phyloP scores from a whole-genome alignment of 192 early-diverging fungal species.

The Cetraspora pellucida region DNA sequence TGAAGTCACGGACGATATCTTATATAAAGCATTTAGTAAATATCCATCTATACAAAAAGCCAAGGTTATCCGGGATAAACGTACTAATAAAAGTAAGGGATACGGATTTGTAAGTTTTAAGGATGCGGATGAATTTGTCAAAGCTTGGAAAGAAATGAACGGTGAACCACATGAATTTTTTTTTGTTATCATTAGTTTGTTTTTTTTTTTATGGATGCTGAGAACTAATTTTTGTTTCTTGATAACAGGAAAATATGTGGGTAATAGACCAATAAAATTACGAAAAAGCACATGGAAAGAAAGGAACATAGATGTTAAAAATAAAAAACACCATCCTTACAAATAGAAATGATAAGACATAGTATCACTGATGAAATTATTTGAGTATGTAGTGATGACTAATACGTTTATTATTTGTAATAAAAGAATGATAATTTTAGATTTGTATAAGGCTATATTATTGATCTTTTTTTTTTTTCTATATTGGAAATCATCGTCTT shows the following conservation, averaged over 20 bases:
- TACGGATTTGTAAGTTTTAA: slow-evolving; percentile 95
- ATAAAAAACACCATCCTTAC: slow-evolving; percentile 32
- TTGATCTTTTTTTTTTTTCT: too few species aligned
- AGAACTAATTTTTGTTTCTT: slow-evolving; percentile 8
- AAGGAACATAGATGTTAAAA: slow-evolving; percentile 72
- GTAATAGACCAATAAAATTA: slow-evolving; percentile 91
- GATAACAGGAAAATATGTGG: slow-evolving; percentile 88
- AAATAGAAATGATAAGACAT: too few species aligned
- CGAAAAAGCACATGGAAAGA: slow-evolving; percentile 93
- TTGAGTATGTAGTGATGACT: too few species aligned
- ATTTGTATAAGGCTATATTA: too few species aligned
- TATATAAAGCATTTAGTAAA: slow-evolving; percentile 80
- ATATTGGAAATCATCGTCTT: too few species aligned
- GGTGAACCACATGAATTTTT: slow-evolving; percentile 49
- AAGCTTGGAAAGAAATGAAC: slow-evolving; percentile 94
- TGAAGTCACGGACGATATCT: slow-evolving; percentile 85
- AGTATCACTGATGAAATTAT: too few species aligned
- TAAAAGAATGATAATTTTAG: too few species aligned
- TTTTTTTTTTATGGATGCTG: not conserved
- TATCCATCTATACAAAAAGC: slow-evolving; percentile 83
- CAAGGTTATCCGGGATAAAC: slow-evolving; percentile 83
- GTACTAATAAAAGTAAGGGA: slow-evolving; percentile 83
- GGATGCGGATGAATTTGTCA: slow-evolving; percentile 88
- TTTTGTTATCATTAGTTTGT: not conserved
- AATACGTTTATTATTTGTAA: too few species aligned